Percentiles rank a stretch among this genome's conserved stretches.
phyloP scores from a whole-genome alignment of 208 protist genomes.

The Leishmania turanica region DNA sequence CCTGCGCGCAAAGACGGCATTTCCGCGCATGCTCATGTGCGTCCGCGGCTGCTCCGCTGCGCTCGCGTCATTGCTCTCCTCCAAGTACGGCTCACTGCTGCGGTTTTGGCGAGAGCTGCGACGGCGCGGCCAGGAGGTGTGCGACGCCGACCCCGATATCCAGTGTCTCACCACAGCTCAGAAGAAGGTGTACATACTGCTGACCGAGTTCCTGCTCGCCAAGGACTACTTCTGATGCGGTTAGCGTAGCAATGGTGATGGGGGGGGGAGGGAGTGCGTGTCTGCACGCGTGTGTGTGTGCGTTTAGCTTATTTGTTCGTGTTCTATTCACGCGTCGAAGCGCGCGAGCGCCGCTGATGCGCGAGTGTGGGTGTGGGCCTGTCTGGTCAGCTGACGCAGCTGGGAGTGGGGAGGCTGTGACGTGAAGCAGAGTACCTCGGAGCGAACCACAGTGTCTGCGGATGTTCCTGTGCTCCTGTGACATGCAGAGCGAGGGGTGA shows the following conservation, averaged over 20 bases:
- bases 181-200: constrained; percentile 65
- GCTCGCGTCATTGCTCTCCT: constrained; percentile 44
- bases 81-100: constrained; percentile 62
- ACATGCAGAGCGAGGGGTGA: neutral
- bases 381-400: neutral
- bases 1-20: constrained; percentile 60
- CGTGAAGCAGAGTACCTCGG: neutral
- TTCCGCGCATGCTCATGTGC: constrained; percentile 79
- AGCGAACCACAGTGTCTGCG: neutral
- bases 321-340: neutral
- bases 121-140: constrained; percentile 41
- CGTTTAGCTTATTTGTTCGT: neutral
- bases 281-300: neutral
- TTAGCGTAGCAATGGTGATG: neutral
- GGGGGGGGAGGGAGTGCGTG: neutral
- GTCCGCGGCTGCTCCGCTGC: constrained; percentile 66
- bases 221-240: constrained; percentile 56
- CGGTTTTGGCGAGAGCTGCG: constrained; percentile 50
- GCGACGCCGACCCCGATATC: constrained; percentile 54
- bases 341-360: neutral
- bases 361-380: neutral
- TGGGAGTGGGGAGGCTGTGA: too few species aligned
- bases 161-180: constrained; percentile 49
- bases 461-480: neutral
- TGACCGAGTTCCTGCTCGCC: constrained; percentile 75